A percentile compares a stretch with the other conserved stretches of the same genome.
Evolutionary conservation across 768 basidiomycete genomes (phyloP).

Genomic region (Phylloporus sp.): DNA sequence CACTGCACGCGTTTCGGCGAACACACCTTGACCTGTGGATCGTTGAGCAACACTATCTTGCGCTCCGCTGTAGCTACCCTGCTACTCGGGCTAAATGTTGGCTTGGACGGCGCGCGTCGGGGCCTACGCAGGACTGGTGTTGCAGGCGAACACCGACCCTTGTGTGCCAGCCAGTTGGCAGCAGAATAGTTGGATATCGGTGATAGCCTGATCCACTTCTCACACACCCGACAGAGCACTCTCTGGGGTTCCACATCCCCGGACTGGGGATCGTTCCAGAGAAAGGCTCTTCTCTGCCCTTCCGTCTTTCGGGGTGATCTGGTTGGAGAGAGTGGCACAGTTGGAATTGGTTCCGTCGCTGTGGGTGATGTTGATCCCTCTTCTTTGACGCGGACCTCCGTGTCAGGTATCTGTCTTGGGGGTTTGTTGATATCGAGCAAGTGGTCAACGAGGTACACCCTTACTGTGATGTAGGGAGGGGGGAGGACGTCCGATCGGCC

Average conservation of each 20-base stretch:
- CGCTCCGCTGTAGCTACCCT: slow-evolving; percentile 61
- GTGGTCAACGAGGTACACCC: background rate
- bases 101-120: slow-evolving; percentile 15
- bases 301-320: slow-evolving; percentile 24
- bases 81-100: slow-evolving; percentile 45
- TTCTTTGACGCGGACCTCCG: slow-evolving; percentile 12
- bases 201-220: slow-evolving; percentile 59
- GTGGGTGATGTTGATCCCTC: slow-evolving; percentile 11
- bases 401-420: slow-evolving; percentile 12
- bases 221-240: slow-evolving; percentile 58
- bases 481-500: too few species aligned
- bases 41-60: slow-evolving; percentile 60
- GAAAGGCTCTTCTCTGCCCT: slow-evolving; percentile 45
- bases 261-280: slow-evolving; percentile 52
- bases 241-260: slow-evolving; percentile 48
- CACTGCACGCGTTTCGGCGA: slow-evolving; percentile 47
- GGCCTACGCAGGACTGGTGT: slow-evolving; percentile 31
- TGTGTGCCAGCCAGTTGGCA: slow-evolving; percentile 54
- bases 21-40: slow-evolving; percentile 54
- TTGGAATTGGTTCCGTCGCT: background rate
- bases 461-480: slow-evolving; percentile 12
- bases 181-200: slow-evolving; percentile 37
- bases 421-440: slow-evolving; percentile 5
- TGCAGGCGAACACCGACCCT: slow-evolving; percentile 41
- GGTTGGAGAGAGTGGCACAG: slow-evolving; percentile 6